Conservation (phyloP, 148 eudicot species). For the Gaultheria prostrata region DNA sequence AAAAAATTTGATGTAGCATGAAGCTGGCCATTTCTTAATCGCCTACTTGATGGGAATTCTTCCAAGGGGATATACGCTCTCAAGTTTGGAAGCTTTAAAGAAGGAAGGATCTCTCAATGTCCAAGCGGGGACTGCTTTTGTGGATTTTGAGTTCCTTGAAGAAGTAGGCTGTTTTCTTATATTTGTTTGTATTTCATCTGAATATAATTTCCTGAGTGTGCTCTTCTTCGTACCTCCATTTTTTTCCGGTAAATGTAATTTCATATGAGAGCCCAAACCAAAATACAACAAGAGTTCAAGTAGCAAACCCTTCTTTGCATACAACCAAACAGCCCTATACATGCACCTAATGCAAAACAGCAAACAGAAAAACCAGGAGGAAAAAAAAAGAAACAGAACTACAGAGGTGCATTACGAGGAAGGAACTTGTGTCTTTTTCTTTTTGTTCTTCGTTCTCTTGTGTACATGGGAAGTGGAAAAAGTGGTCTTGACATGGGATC, state of each 20-base stretch:
- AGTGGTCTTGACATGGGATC: background rate
- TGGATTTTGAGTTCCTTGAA: constrained; percentile 81
- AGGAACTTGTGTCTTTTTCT: background rate
- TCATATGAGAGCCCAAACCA: no score
- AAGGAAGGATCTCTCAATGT: constrained; percentile 92
- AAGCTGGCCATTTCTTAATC: constrained; percentile 91
- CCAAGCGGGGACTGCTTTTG: constrained; percentile 95
- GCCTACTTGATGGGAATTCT: constrained; percentile 89
- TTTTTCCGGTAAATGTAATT: background rate
- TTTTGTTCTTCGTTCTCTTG: background rate
- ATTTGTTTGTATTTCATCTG: background rate
- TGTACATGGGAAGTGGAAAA: background rate
- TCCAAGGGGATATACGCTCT: constrained; percentile 75
- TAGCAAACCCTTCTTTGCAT: no score
- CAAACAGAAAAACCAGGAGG: no score
- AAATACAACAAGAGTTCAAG: no score
- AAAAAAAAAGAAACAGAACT: no score
- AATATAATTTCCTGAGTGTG: background rate
- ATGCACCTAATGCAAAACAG: no score
- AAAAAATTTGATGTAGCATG: constrained; percentile 54
- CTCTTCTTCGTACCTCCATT: background rate
- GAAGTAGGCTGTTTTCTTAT: constrained; percentile 44
- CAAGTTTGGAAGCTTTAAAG: constrained; percentile 75
- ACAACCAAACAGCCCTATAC: no score
- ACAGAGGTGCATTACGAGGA: no score